Evolutionary conservation across 2,329 filamentous ascomycete genomes (phyloP), one percentile per base, ranked within the genome.

Genomic region (Pseudofabraea citricarpa): DNA sequence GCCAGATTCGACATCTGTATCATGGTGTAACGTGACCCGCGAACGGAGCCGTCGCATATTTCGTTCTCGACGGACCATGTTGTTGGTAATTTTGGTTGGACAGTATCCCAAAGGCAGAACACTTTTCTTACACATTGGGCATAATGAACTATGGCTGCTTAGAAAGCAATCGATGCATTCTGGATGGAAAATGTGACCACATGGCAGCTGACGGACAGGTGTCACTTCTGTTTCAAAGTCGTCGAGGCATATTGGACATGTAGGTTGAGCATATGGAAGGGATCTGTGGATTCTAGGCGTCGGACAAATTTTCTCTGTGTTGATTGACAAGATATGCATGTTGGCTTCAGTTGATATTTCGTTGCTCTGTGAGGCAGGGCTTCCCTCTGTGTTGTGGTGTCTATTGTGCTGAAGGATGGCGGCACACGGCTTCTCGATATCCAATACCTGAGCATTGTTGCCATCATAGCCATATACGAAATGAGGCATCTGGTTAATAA

Each of bases 181-280:
- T 0, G 87, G 85, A 53, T 98, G 91, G 64, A 90, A 98, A 44
- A 97, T 91, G 61, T 98, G 93, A 1, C 85, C 82, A 56, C 93
- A 98, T 0, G 88, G 81, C 3, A 97, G 72, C 64, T 96, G 87
- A 43, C 90, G 85, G 43, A 97, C 90, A 16, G 81, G 77, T 0
- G 87, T 85, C 15, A 73, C 67, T 27, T 79, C 76, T 13, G 81
- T 75, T 21, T 85, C 74, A 57, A 88, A 97, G 46, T 87, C 80
- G 43, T 89, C 86, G 1, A 95, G 74, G 59, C 93, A 98, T 41
- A 97, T 95, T n/a, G 87, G 81, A 60, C 93, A 97, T 2, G 77
- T 83, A 0, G 87, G 82, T 60, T 97, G 93, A 16, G 82, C 80
- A 53, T 87, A 74, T 13, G 77, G 75, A 5, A 71, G 22, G 40